Evolutionary conservation across 768 basidiomycete species (phyloP), one percentile per base, ranked within the genome.

Genomic region (Leccinellum rugosiceps): DNA sequence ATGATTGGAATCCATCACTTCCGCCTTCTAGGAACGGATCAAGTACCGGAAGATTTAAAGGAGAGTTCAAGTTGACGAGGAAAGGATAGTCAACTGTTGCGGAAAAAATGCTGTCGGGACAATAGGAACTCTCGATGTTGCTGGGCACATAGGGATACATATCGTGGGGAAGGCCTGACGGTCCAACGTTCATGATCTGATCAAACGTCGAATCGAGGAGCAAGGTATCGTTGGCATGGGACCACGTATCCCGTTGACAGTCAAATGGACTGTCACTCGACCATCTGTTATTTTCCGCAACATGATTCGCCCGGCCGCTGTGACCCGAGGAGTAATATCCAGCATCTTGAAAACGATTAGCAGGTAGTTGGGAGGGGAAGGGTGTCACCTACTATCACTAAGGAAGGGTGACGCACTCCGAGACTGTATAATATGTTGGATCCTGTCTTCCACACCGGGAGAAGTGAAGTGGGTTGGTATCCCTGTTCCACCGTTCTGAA

Each of bases 1-100:
- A 55, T 11, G 67, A 69, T 28, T 58, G 63, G 10, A 55, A 61
- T 28, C 48, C 53, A 23, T 64, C 58, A 14, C 58, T 63, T 35
- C 53, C 54, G 5, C 53, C 38, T 56, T 64, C 66, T 44, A 52
- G 47, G 50, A 66, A 66, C 11, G 57, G 57, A 19, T 59, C 63
- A 21, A 57, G 49, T 9, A 43, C 10, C n/a, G 64, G 57, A 26
- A 61, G 32, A 15, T 52, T 34, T 31, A 54, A 55, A 47, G 59
- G 57, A 35, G 64, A 52, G 21, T 25, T 25, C 25, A 25, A 25
- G 25, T 46, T 19, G 21, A 15, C 6, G 13, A 61, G 48, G 34
- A 60, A 35, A 23, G 63, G 23, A 54, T 52, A 51, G 50, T 62
- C 64, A 4, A 45, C 26, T 11, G 49, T 32, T 7, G 55, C 6